Conservation (phyloP, 345 rosid genomes). For the Stellera chamaejasme region DNA sequence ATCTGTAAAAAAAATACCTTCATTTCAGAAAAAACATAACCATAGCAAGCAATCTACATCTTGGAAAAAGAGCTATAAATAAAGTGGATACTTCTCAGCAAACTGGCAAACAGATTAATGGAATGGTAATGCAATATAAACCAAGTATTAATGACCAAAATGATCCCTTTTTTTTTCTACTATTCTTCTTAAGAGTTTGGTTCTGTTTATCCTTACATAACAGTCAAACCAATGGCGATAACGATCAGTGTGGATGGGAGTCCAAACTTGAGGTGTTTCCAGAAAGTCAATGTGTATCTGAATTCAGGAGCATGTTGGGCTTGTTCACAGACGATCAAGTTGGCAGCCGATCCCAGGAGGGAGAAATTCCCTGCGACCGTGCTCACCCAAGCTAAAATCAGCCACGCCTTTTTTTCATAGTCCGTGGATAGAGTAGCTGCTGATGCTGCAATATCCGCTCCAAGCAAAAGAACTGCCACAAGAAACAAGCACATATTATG, state of each 20-base stretch:
- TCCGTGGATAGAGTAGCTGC: constrained; percentile 43
- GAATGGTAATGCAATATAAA: too few relatives aligned
- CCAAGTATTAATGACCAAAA: not conserved
- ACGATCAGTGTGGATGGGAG: constrained; percentile 69
- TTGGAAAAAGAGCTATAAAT: too few relatives aligned
- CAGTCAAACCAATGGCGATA: constrained; percentile 54
- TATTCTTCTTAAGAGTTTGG: not conserved
- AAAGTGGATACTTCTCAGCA: too few relatives aligned
- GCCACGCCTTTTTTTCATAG: constrained; percentile 80
- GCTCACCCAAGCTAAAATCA: constrained; percentile 82
- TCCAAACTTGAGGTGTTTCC: constrained; percentile 67
- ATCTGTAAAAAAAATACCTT: too few relatives aligned
- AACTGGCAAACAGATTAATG: too few relatives aligned
- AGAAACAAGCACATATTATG: not conserved
- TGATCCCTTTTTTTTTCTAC: not conserved
- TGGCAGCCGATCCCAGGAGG: constrained; percentile 77
- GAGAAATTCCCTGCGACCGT: constrained; percentile 80
- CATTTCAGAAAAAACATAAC: too few relatives aligned
- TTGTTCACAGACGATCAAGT: constrained; percentile 84
- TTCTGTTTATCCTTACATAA: constrained; percentile 25
- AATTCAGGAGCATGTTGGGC: constrained; percentile 45
- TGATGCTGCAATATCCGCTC: constrained; percentile 63
- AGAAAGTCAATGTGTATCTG: constrained; percentile 58
- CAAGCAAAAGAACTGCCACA: constrained; percentile 58
- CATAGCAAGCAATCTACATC: too few relatives aligned